Evolutionary conservation across 148 eudicot genomes (phyloP), one percentile per base, ranked within the genome.

Genomic region (Rhododendron mucronatum): DNA sequence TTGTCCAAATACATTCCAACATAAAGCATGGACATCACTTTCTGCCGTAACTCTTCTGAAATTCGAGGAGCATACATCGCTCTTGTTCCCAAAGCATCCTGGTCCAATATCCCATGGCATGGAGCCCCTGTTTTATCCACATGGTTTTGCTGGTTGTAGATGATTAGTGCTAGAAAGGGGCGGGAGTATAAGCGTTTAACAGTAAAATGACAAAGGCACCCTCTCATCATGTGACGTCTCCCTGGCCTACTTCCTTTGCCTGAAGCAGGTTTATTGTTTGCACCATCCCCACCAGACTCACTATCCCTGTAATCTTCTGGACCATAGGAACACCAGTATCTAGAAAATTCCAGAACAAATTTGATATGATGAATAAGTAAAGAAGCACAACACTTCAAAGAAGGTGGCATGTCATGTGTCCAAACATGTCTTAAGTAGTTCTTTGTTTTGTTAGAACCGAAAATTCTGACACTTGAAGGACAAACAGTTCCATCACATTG

Each of bases 321-420:
- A 28, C 90, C 90, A 86, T 86, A 89, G 47, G 90, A 89, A 73
- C 90, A 89, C 90, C 90, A 89, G 59, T 89, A 89, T 67, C 90
- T 89, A 59, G 30, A 80, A 82, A 75, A 48, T 53, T 69, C 78
- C 84, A 80, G 26, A 50, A 39, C 37, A 81, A 9, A 50, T 8
- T n/a, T 4, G 26, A 33, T 39, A 81, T 53, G 33, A 30, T 7
- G 35, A 50, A 21, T 55, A 21, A 61, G 51, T n/a, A 6, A 21
- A 63, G 69, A 23, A 23, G 69, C 69, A 63, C 12, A 23, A 8
- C 69, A 23, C 69, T 63, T 63, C 69, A 63, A 63, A 63, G 26
- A 63, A 23, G 69, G 69, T 63, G 69, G n/a, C 26, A 23, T 8
- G 69, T 63, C 28, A 3, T 63, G 69, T 21, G 11, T 63, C 69